Evolutionary conservation across 202 grass and related monocot genomes (phyloP).

Genomic region (Dendrocalamus latiflorus): DNA sequence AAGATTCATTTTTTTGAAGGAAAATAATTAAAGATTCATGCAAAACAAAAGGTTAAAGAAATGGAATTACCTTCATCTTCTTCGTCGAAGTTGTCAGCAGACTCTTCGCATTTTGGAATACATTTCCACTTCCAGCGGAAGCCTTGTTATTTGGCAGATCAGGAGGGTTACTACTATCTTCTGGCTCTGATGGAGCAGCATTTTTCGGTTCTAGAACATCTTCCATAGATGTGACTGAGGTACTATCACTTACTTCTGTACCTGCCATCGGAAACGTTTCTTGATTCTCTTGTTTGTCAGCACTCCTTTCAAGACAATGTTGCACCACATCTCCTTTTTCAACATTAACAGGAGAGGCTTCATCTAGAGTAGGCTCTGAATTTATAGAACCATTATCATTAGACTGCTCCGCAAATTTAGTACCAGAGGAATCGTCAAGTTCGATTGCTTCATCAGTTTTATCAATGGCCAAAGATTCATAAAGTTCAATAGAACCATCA

Average conservation of each 20-base stretch:
- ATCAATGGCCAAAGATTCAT: not conserved
- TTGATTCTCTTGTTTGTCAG: conserved; percentile 20
- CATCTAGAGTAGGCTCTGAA: conserved; percentile 18
- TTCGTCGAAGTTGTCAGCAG: too few relatives aligned
- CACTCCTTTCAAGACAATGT: too few relatives aligned
- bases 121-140: too few relatives aligned
- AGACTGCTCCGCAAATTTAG: not conserved
- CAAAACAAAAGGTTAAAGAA: not conserved
- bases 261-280: conserved; percentile 12
- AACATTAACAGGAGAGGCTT: not conserved
- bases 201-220: too few relatives aligned
- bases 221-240: conserved; percentile 24
- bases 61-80: too few relatives aligned
- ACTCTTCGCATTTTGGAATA: too few relatives aligned
- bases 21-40: not conserved
- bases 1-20: too few relatives aligned
- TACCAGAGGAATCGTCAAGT: not conserved
- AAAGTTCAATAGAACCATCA: not conserved
- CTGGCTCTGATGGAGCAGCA: too few relatives aligned
- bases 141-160: too few relatives aligned
- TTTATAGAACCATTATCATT: not conserved
- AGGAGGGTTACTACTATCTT: too few relatives aligned
- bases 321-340: too few relatives aligned
- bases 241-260: conserved; percentile 27
- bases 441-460: not conserved